These are phyloP conservation scores for Penicillium sp. DNA, from an alignment of 2,329 filamentous ascomycete genomes.

Conservation along the genomic window DNA sequence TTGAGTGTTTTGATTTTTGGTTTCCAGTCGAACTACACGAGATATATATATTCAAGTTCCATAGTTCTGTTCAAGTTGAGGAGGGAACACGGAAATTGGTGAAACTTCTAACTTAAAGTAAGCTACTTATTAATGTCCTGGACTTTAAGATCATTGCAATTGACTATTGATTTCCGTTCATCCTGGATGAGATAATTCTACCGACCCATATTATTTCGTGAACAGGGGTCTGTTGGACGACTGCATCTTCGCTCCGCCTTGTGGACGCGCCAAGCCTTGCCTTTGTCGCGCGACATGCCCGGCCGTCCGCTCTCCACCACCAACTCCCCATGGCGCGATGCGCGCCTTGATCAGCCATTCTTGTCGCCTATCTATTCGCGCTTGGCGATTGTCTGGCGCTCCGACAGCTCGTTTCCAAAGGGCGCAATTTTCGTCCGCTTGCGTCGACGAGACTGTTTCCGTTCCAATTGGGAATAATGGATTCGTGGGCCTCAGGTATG, in stretches of 20 bases:
- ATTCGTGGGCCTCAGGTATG: constrained; percentile 31
- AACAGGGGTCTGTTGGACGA: background rate
- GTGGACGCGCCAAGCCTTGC: background rate
- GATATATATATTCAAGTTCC: background rate
- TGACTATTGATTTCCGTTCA: too few relatives aligned
- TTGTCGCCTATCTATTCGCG: background rate
- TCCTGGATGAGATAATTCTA: too few relatives aligned
- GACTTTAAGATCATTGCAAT: too few relatives aligned
- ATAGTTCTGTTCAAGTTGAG: too few relatives aligned
- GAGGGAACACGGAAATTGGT: too few relatives aligned
- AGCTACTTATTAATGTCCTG: too few relatives aligned
- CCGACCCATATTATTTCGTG: too few relatives aligned
- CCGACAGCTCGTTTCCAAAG: background rate
- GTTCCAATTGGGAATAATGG: constrained; percentile 37
- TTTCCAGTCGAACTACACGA: background rate
- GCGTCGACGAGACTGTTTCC: constrained; percentile 26
- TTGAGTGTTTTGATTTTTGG: too few relatives aligned
- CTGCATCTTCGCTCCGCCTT: background rate
- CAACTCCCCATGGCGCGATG: constrained; percentile 27
- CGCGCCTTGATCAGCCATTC: constrained; percentile 18
- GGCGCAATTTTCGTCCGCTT: constrained; percentile 13
- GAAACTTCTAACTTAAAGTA: too few relatives aligned
- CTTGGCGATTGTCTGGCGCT: background rate
- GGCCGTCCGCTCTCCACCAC: background rate
- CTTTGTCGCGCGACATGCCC: background rate